Conservation (phyloP, 192 early-diverging fungal species). For the Umbelopsis ramanniana region DNA sequence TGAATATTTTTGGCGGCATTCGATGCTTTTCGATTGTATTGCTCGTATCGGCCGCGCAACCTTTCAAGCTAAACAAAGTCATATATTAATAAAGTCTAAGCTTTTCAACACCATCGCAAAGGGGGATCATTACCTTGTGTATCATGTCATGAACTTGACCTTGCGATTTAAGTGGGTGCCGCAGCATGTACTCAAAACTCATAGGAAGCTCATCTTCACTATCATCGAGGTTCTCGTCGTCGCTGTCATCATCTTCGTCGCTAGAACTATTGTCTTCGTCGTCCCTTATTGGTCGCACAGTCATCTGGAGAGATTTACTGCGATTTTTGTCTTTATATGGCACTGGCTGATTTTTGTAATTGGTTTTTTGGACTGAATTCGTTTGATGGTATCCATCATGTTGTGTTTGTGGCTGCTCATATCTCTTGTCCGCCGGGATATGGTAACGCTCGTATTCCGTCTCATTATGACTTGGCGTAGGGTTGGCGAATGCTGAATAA, state of each 20-base stretch:
- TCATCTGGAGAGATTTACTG: no score
- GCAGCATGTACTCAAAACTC: neutral
- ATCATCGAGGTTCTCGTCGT: neutral
- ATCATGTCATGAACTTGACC: constrained; percentile 16
- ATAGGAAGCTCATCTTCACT: neutral
- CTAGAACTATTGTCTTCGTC: no score
- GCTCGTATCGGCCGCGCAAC: neutral
- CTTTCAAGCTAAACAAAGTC: neutral
- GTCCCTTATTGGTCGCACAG: no score
- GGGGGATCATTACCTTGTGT: neutral
- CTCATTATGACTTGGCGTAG: no score
- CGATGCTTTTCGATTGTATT: neutral
- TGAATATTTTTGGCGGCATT: neutral
- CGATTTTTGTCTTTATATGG: no score
- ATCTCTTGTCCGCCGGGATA: no score
- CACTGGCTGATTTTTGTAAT: no score
- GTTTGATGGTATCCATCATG: no score
- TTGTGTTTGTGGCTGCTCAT: no score
- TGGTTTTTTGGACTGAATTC: no score
- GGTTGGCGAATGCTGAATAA: no score
- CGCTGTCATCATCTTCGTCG: neutral
- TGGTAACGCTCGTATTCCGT: no score
- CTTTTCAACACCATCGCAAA: neutral
- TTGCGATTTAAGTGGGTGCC: neutral
- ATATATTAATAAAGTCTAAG: neutral